A percentile compares a stretch with the other conserved stretches of the same genome.
Evolutionary conservation across 495 filamentous ascomycete genomes (phyloP).

Genomic region (Thermochaetoides thermophila): DNA sequence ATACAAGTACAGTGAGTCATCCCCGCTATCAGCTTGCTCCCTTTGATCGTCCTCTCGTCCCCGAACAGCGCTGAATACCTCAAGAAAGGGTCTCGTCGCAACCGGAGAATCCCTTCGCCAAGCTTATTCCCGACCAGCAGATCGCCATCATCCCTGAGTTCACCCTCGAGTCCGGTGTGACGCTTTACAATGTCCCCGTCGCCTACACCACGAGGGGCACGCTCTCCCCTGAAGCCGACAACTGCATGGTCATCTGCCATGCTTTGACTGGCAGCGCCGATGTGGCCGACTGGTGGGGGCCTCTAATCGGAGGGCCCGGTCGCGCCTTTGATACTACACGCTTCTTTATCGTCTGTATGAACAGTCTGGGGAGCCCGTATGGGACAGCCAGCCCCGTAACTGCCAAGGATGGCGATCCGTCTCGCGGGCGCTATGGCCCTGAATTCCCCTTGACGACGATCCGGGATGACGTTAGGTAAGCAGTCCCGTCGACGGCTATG

Average conservation of each 20-base stretch:
- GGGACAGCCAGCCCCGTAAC: slow-evolving; percentile 93
- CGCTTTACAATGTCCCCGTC: slow-evolving; percentile 74
- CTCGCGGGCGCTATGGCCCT: slow-evolving; percentile 71
- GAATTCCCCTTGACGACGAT: slow-evolving; percentile 95
- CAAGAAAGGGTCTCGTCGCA: slow-evolving; percentile 47
- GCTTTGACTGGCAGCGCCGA: slow-evolving; percentile 92
- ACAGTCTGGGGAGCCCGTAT: slow-evolving; percentile 92
- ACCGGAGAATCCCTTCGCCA: slow-evolving; percentile 83
- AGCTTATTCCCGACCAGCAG: slow-evolving; percentile 72
- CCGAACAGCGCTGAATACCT: slow-evolving; percentile 48
- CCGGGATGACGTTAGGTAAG: slow-evolving; percentile 85
- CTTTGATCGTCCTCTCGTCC: not conserved
- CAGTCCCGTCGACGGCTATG: not conserved
- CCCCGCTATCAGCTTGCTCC: not conserved
- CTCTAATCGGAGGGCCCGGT: slow-evolving; percentile 74
- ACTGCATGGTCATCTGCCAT: slow-evolving; percentile 95
- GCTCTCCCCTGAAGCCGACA: slow-evolving; percentile 61
- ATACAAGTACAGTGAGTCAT: slow-evolving; percentile 32
- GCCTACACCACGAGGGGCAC: slow-evolving; percentile 80
- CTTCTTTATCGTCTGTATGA: slow-evolving; percentile 91
- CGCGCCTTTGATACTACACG: slow-evolving; percentile 83
- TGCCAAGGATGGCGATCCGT: slow-evolving; percentile 59
- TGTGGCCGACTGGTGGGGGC: slow-evolving; percentile 97
- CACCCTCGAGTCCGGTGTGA: slow-evolving; percentile 85
- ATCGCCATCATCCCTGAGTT: slow-evolving; percentile 77